Evolutionary conservation across 805 yeast species (phyloP).

Genomic region (Candida montana): DNA sequence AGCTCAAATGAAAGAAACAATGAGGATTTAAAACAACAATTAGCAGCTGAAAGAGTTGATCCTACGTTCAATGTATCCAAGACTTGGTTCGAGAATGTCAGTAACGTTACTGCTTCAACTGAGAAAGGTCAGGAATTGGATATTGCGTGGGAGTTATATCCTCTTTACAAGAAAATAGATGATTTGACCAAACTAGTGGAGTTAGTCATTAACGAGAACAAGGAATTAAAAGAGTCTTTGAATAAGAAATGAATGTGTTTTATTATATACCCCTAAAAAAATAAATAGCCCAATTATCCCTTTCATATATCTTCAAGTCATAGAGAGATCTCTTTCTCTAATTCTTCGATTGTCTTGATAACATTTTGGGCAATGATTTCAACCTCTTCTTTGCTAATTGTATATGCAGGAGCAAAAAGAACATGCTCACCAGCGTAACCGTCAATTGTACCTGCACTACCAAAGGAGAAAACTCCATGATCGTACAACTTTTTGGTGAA

Average conservation of each 20-base stretch:
- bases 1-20: constrained; percentile 27
- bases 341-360: constrained; percentile 17
- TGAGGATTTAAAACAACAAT: constrained; percentile 43
- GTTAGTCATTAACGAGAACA: constrained; percentile 16
- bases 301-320: neutral
- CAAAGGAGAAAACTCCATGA: constrained; percentile 39
- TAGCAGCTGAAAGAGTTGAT: constrained; percentile 61
- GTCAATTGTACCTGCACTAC: constrained; percentile 35
- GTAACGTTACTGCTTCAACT: constrained; percentile 52
- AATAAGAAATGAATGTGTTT: neutral
- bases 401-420: constrained; percentile 41
- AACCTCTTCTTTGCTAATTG: constrained; percentile 32
- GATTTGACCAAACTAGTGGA: constrained; percentile 21
- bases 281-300: too few species aligned
- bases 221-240: constrained; percentile 13
- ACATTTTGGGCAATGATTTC: constrained; percentile 30
- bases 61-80: constrained; percentile 57
- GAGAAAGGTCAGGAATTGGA: constrained; percentile 48
- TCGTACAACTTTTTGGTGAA: constrained; percentile 31
- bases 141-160: constrained; percentile 60
- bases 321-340: constrained; percentile 15
- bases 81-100: constrained; percentile 48
- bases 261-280: too few species aligned
- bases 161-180: constrained; percentile 48
- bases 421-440: constrained; percentile 40